Conservation (phyloP, 108 stramenopile species). For the Cyclotella sp. region DNA sequence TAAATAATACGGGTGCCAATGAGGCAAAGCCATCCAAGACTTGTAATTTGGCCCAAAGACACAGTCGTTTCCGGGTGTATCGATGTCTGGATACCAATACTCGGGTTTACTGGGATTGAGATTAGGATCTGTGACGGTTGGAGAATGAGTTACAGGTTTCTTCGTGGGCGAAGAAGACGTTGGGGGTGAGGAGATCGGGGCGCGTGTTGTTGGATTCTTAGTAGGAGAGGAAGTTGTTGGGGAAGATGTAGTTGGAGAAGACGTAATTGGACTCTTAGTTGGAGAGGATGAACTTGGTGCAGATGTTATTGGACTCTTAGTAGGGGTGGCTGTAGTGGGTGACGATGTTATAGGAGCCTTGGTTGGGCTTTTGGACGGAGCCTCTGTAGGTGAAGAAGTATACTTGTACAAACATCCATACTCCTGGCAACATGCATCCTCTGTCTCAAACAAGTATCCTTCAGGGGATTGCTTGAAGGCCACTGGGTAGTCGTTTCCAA, state of each 20-base stretch:
- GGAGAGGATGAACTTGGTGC: neutral
- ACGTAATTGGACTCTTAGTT: neutral
- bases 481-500: slow-evolving; percentile 12
- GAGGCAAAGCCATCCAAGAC: slow-evolving; percentile 3
- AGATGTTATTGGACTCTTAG: no score
- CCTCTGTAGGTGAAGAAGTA: neutral
- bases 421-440: slow-evolving; percentile 15
- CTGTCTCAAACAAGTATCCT: slow-evolving; percentile 9
- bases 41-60: slow-evolving; percentile 6
- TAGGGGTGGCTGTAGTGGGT: neutral
- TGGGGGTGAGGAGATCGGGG: neutral
- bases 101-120: neutral
- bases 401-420: slow-evolving; percentile 10
- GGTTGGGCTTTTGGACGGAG: slow-evolving; percentile 4
- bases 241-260: neutral
- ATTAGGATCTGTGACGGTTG: neutral
- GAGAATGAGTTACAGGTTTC: neutral
- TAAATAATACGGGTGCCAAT: neutral
- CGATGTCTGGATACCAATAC: slow-evolving; percentile 1
- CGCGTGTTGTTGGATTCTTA: neutral
- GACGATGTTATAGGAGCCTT: neutral
- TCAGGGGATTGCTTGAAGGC: neutral
- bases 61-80: slow-evolving; percentile 4
- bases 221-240: slow-evolving; percentile 4
- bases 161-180: neutral